A percentile compares a stretch with the other conserved stretches of the same genome.
These are phyloP conservation scores for Solanum lignicaule DNA, from an alignment of 257 asterid species.

Conservation along the genomic window DNA sequence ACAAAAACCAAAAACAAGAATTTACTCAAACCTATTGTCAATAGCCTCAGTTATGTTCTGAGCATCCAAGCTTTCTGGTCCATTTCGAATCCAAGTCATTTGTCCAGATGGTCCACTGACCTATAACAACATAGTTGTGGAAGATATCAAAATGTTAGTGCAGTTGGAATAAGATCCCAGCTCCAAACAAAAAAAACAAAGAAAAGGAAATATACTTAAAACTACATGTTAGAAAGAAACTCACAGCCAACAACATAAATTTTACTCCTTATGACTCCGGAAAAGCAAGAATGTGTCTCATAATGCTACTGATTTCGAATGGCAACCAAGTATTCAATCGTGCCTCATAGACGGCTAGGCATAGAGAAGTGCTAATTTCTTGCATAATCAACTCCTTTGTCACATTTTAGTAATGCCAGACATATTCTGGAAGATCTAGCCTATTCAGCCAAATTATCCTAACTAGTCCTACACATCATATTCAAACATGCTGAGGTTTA, in stretches of 20 bases:
- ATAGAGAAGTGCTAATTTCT: background rate
- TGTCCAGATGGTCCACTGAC: slow-evolving; percentile 95
- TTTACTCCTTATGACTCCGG: background rate
- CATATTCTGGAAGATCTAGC: background rate
- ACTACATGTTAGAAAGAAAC: background rate
- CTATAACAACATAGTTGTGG: slow-evolving; percentile 23
- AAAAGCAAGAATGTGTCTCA: background rate
- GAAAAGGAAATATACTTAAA: background rate
- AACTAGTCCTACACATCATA: background rate
- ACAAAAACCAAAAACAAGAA: background rate
- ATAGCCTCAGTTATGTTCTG: slow-evolving; percentile 66
- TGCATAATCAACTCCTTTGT: background rate
- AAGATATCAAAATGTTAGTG: background rate
- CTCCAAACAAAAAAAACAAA: background rate
- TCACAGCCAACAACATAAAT: background rate
- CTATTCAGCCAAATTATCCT: background rate
- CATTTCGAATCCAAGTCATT: slow-evolving; percentile 87
- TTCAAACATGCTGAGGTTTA: background rate
- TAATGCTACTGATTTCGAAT: background rate
- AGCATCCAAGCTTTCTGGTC: slow-evolving; percentile 70
- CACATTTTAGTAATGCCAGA: background rate
- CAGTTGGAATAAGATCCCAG: background rate
- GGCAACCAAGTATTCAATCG: background rate
- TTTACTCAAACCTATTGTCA: slow-evolving; percentile 56
- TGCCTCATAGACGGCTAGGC: background rate